A percentile compares a stretch with the other conserved stretches of the same genome.
phyloP scores from a whole-genome alignment of 495 filamentous ascomycete species.

The Hamigera avellanea region DNA sequence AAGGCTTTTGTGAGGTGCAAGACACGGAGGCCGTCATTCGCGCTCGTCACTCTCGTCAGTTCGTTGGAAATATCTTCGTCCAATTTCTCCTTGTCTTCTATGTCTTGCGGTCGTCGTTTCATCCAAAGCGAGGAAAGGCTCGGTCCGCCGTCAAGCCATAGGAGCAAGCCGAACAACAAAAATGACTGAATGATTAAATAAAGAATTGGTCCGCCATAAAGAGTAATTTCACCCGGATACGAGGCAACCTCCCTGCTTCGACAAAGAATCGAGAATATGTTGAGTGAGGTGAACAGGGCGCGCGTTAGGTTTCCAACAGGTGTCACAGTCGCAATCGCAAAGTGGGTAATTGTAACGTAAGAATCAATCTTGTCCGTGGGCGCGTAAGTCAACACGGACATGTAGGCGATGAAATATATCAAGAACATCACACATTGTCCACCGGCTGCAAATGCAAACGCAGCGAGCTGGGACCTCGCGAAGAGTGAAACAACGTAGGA shows the following conservation, averaged over 20 bases:
- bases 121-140: conserved; percentile 31
- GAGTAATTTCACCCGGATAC: conserved; percentile 57
- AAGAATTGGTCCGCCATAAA: conserved; percentile 70
- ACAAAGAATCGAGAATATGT: conserved; percentile 66
- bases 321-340: conserved; percentile 51
- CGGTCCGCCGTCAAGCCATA: conserved; percentile 62
- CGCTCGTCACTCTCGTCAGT: conserved; percentile 28
- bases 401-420: conserved; percentile 64
- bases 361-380: conserved; percentile 47
- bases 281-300: conserved; percentile 61
- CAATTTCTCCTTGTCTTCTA: conserved; percentile 29
- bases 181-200: conserved; percentile 62
- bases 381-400: conserved; percentile 56
- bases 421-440: conserved; percentile 62
- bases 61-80: conserved; percentile 40
- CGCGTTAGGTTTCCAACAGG: conserved; percentile 59
- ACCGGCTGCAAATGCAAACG: conserved; percentile 65
- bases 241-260: conserved; percentile 44
- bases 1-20: conserved; percentile 69
- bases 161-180: conserved; percentile 50
- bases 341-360: conserved; percentile 51
- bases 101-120: conserved; percentile 18
- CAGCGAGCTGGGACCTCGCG: conserved; percentile 53
- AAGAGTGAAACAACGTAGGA: conserved; percentile 67
- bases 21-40: conserved; percentile 60